phyloP scores from a whole-genome alignment of 176 grass and related monocot genomes.

The Avena atlantica region DNA sequence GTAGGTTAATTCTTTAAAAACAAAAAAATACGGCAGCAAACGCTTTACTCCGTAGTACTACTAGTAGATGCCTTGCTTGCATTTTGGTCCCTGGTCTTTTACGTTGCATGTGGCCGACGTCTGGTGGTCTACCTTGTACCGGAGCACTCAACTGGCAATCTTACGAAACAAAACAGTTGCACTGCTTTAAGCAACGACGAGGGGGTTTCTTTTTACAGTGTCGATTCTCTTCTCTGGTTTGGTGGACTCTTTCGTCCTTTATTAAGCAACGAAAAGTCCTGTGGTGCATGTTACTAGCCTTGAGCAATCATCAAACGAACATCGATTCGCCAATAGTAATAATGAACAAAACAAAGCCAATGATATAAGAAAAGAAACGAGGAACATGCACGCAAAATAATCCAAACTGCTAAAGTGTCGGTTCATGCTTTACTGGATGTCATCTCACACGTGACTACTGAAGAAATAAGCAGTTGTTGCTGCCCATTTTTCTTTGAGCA shows the following conservation, averaged over 20 bases:
- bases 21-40: background rate
- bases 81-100: too few species aligned
- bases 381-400: constrained; percentile 26
- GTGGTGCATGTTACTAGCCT: background rate
- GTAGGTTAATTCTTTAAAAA: too few species aligned
- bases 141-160: too few species aligned
- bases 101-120: too few species aligned
- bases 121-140: too few species aligned
- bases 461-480: background rate
- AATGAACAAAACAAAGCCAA: background rate
- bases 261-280: background rate
- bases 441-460: constrained; percentile 11
- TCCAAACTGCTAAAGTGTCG: background rate
- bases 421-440: background rate
- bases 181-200: too few species aligned
- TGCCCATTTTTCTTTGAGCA: background rate
- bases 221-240: background rate
- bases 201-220: background rate
- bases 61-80: too few species aligned
- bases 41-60: too few species aligned
- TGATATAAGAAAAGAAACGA: background rate
- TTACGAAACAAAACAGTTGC: too few species aligned
- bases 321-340: background rate
- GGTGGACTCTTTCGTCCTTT: background rate
- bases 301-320: background rate